Evolutionary conservation across 495 filamentous ascomycete genomes (phyloP), one percentile per base, ranked within the genome.

Genomic region (Podospora anserina): DNA sequence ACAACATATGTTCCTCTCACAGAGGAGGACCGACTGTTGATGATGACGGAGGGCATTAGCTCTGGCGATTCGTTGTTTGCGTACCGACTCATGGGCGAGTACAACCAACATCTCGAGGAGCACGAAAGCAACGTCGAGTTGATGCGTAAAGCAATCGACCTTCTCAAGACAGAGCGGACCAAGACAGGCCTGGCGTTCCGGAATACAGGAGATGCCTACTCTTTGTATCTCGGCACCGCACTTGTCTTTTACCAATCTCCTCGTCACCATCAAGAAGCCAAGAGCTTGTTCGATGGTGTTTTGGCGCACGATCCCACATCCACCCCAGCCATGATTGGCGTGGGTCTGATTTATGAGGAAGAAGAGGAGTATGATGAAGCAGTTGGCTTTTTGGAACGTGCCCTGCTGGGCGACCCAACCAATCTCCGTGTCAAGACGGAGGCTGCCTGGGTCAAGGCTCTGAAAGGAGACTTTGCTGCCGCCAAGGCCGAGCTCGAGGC

Each of bases 281-380:
- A 91, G 71, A 71, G 68, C 15, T 84, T 96, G 11, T 99, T 99
- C 70, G 88, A 95, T 68, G 81, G 82, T 9, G 91, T 97, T 1
- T 83, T 99, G 0, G 78, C 85, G 56, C 85, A 89, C 49, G 91
- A 92, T 61, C 83, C 88, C 9, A 85, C 82, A 2, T 92, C 91
- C 2, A 93, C 92, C 6, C 80, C 87, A 58, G 95, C 92, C 55
- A 82, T 99, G 49, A 90, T 98, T 62, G 95, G 95, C 2, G 87
- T 97, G 63, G 95, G 95, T 11, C 78, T 97, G 27, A 93, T 99
- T 39, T 88, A 93, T 55, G 92, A 97, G 78, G 94, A 97, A 68
- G 92, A 97, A 71, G 91, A 96, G 70, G 89, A 98, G 57, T 96
- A 92, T 76, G 77, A 81, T 30, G 84, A 89, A 72, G 96, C 96